Conservation (phyloP, 169 alveolate species). For the Miamiensis avidus region DNA sequence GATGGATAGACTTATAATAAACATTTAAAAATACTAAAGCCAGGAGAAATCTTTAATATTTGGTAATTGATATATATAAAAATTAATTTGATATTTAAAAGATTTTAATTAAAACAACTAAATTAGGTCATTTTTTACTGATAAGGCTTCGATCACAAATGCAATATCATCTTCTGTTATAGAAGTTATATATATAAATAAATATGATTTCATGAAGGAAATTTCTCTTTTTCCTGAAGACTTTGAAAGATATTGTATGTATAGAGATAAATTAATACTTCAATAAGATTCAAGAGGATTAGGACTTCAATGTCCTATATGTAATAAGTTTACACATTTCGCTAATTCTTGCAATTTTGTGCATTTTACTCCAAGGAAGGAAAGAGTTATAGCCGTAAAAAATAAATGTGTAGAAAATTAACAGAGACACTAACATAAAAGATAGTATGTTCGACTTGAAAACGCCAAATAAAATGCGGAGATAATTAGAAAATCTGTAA, state of each 20-base stretch:
- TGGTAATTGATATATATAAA: no score
- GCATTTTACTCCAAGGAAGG: background rate
- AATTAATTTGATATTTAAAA: no score
- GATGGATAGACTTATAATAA: no score
- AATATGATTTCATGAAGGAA: constrained; percentile 1
- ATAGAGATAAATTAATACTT: background rate
- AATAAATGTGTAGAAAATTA: no score
- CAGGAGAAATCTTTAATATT: no score
- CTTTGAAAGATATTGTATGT: constrained; percentile 5
- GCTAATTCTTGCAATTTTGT: constrained; percentile 3
- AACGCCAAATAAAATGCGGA: background rate
- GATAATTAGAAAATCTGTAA: background rate
- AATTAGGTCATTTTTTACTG: background rate
- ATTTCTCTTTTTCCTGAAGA: background rate
- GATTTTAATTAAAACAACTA: background rate
- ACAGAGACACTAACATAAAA: background rate
- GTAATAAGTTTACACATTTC: constrained; percentile 3
- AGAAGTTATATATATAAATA: background rate
- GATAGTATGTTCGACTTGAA: background rate
- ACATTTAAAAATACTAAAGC: no score
- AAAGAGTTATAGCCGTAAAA: background rate
- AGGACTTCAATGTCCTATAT: background rate
- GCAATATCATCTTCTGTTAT: background rate
- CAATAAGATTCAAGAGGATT: constrained; percentile 4
- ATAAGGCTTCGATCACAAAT: background rate